Base-by-base conservation (phyloP, 768 basidiomycete species). In the Phylloporus arenicola region DNA sequence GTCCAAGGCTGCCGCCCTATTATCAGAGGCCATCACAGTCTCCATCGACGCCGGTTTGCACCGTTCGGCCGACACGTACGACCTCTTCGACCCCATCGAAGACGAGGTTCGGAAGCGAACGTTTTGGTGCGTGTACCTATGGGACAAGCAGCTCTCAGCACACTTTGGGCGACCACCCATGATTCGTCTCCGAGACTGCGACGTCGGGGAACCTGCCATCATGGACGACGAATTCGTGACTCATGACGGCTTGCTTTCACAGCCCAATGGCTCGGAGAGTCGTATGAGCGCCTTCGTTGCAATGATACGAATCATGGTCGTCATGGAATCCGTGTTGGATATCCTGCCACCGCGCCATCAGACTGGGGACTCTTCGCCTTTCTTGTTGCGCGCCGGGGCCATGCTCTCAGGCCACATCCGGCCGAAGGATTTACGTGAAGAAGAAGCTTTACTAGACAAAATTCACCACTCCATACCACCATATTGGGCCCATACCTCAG, bases 101-200 rank as follows among this genome's bases (percentile, higher is more conserved):
- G 86, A 88, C 53, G 91, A 95, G 65, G 83, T 92, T 25, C 80
- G 93, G 51, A 95, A 94, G 68, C 83, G 92, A 58, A 95, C 93
- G 0, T 96, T 96, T 68, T 96, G 92, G 92, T 90, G 90, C 52
- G 90, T 94, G 24, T 96, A 95, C 69, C 78, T 90, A 44, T 95
- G 93, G 93, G 93, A 96, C 70, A 95, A 96, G 70, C 92, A 94
- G 61, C 81, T 92, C 7, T 75, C 82, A 11, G 86, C 88, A 51
- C 86, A 91, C 67, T 94, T 95, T 64, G 92, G 93, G 22, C 76
- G 92, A 22, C 92, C 92, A 29, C 83, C 92, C 3, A 80, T 93
- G 75, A 77, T 96, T 57, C 80, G 92, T 41, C 69, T 94, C 53
- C 77, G 89, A 54, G 92, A 95, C 64, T 93, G 91, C 68, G 92